Base-by-base conservation (phyloP, 2,329 filamentous ascomycete genomes). In the Zymoseptoria pseudotritici region DNA sequence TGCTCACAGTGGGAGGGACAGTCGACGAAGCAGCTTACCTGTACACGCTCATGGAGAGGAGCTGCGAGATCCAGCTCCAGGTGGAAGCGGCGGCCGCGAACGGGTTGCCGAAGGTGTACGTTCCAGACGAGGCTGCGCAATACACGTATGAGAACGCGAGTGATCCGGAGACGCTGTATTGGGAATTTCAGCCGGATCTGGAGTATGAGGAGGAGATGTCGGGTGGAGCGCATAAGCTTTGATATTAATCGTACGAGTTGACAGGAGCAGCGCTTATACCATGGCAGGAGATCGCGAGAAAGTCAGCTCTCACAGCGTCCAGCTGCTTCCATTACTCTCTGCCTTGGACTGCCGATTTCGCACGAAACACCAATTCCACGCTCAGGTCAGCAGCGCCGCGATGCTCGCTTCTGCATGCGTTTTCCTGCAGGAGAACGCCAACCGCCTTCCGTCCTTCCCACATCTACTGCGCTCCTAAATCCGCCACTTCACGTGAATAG, bases 11-110 rank as follows among this genome's bases (percentile, higher is more conserved):
- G 0, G 88, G 88, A 3, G 68, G 73, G 6, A 91, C 88, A 0
- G 87, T 91, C 2, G 88, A 91, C 69, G 88, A 91, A 73, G 88
- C 88, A 1, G 85, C 84, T 0, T 91, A 86, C 71, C 72, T 90
- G 56, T 88, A 89, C 69, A 84, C 83, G 0, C 74, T 87, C 52
- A 79, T 90, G 71, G 88, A 91, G 72, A 79, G 86, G 54, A 84
- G 82, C 53, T 90, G 88, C 70, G 80, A 84, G 58, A 81, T 88
- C 31, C 87, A 91, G 75, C 75, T 90, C 56, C 76, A 81, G 65
- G 83, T 85, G 46, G 88, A 91, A 74, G 86, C 87, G 0, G 87
- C 88, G 0, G 82, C 80, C 1, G 80, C 77, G 11, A 80, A 80
- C 50, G 78, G 78, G 0, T 66, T 82, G 10, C 71, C 76, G 36